Conservation (phyloP, 2,329 filamentous ascomycete species). For the Nakataea oryzae region DNA sequence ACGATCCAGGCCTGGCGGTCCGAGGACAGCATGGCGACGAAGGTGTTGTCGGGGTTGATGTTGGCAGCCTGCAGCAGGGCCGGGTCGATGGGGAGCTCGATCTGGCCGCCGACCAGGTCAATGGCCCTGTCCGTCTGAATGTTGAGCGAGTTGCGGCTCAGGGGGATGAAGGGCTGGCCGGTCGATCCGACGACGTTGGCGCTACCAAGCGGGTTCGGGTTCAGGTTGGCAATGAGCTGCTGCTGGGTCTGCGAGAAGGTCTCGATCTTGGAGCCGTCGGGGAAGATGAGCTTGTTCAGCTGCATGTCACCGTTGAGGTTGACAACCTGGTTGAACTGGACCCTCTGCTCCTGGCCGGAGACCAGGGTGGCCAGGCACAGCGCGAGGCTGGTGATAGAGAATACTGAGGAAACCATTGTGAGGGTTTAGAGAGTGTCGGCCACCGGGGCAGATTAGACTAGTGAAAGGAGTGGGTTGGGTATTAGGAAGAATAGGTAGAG, state of each 20-base stretch:
- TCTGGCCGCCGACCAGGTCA: conserved; percentile 2
- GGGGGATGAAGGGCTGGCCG: conserved; percentile 1
- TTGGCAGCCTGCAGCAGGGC: background rate
- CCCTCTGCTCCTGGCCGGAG: background rate
- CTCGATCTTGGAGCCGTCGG: conserved; percentile 3
- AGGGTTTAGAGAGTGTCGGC: background rate
- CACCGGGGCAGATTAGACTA: conserved; percentile 1
- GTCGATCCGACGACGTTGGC: background rate
- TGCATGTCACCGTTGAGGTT: conserved; percentile 3
- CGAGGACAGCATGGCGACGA: background rate
- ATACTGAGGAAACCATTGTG: background rate
- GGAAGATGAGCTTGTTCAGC: background rate
- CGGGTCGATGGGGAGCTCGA: conserved; percentile 1
- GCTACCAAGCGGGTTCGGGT: background rate
- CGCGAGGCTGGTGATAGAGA: background rate
- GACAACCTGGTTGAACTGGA: conserved; percentile 2
- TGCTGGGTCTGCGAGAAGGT: conserved; percentile 2
- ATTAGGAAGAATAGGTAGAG: background rate
- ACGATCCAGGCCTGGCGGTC: conserved; percentile 4
- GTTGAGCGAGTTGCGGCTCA: background rate
- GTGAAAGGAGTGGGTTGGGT: background rate
- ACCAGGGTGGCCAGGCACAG: background rate
- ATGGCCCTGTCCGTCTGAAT: conserved; percentile 2
- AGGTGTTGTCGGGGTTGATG: background rate
- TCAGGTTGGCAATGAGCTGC: conserved; percentile 2